Evolutionary conservation across 768 basidiomycete species (phyloP).

Genomic region (Mycena maculata): DNA sequence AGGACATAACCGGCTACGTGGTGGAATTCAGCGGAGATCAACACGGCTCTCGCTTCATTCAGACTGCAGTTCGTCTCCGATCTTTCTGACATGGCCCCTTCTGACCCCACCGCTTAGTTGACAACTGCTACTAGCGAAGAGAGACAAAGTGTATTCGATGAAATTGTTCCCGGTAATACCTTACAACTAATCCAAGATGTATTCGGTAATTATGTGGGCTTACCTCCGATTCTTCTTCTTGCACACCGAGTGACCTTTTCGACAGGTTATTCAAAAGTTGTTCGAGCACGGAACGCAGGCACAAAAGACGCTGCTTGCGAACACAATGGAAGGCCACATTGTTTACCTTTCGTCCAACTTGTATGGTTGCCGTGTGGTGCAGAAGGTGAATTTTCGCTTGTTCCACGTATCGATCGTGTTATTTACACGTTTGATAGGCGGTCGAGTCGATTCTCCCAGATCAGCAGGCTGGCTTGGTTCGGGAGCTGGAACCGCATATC

Average conservation of each 20-base stretch:
- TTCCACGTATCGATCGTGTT: not conserved
- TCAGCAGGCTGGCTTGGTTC: constrained; percentile 80
- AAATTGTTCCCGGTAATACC: constrained; percentile 83
- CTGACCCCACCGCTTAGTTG: constrained; percentile 51
- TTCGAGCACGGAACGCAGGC: constrained; percentile 86
- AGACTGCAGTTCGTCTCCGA: constrained; percentile 58
- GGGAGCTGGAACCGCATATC: constrained; percentile 83
- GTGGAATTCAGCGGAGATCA: constrained; percentile 96
- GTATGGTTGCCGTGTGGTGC: constrained; percentile 97
- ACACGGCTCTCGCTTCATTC: constrained; percentile 98
- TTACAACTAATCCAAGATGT: constrained; percentile 89
- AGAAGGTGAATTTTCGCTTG: constrained; percentile 69
- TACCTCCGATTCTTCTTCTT: not conserved
- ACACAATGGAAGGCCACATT: constrained; percentile 82
- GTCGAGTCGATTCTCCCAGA: constrained; percentile 84
- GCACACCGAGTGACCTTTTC: constrained; percentile 17
- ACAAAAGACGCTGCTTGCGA: constrained; percentile 78
- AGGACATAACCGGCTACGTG: constrained; percentile 90
- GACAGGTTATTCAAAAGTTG: constrained; percentile 91
- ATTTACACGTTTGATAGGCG: constrained; percentile 61
- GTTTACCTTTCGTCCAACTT: constrained; percentile 85
- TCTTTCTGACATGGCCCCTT: too few relatives aligned
- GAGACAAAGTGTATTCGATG: constrained; percentile 83
- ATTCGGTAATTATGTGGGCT: constrained; percentile 93
- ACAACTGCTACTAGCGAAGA: constrained; percentile 83